Conservation (phyloP, 1,284 basidiomycete species). For the Coniophora puteana region DNA sequence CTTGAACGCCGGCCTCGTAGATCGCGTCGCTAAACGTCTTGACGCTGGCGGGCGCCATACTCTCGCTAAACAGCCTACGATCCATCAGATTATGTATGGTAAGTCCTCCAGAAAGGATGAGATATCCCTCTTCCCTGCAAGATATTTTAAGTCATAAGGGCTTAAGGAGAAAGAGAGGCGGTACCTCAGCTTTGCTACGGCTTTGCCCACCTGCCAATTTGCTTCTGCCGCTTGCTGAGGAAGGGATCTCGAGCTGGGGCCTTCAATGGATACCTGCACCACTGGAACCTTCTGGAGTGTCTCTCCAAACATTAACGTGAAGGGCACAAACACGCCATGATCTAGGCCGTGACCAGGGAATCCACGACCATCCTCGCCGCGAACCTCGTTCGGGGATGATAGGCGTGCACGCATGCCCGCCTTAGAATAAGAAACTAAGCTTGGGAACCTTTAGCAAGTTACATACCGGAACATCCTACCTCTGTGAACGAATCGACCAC, state of each 20-base stretch:
- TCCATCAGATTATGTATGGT: conserved; percentile 67
- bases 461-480: conserved; percentile 34
- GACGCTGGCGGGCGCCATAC: conserved; percentile 42
- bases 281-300: conserved; percentile 56
- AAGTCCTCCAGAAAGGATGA: conserved; percentile 70
- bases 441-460: not conserved
- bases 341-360: conserved; percentile 48
- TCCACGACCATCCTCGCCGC: conserved; percentile 68
- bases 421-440: conserved; percentile 24
- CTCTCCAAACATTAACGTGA: conserved; percentile 73
- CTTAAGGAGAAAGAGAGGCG: conserved; percentile 6
- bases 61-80: conserved; percentile 46
- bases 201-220: conserved; percentile 66
- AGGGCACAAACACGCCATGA: conserved; percentile 76
- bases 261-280: conserved; percentile 69
- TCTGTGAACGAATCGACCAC: conserved; percentile 59
- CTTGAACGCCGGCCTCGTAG: conserved; percentile 46
- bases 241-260: conserved; percentile 42
- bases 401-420: conserved; percentile 56
- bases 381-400: conserved; percentile 44
- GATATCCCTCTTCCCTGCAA: conserved; percentile 54
- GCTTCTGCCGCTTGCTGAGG: conserved; percentile 48
- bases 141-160: conserved; percentile 6
- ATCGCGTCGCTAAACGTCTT: conserved; percentile 61
- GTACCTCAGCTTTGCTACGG: conserved; percentile 55